Evolutionary conservation across 164 flowering plant species (phyloP), one percentile per base, ranked within the genome.

Genomic region (Buxus sempervirens): DNA sequence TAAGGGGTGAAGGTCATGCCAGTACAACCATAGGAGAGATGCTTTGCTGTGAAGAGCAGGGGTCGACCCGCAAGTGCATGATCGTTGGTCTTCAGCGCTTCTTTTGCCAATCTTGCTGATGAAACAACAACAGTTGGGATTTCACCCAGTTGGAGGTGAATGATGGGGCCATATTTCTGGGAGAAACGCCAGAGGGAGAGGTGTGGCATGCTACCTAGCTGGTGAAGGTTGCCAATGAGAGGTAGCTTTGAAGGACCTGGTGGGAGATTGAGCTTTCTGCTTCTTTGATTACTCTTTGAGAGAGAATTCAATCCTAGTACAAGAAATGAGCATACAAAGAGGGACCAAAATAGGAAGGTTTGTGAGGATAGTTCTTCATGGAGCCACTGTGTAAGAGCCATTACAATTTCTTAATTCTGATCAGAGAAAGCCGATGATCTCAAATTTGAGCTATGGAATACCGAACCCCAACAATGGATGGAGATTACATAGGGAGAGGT

Each of bases 171-270:
- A 42, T n/a, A 70, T 42, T 74, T 76, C 48, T 68, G 7, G 0
- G 88, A 62, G 6, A 84, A 63, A 48, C 26, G 10, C n/a, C 36
- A 42, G 24, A 86, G 79, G 16, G 84, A 72, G 25, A 65, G 59
- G 63, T 82, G 88, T 7, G 85, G 83, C 68, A 67, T 38, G 23
- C 18, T 64, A n/a, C 84, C 84, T 0, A 86, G 82, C 70, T 79
- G 84, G 70, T 80, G 87, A 24, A 86, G 83, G 70, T 83, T 83
- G 22, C 89, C 89, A 0, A 85, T 70, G 32, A 85, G 66, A 15
- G 88, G 88, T 32, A 84, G 71, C 65, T 67, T 83, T 41, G 83
- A 67, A 28, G 83, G 83, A 58, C 72, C 48, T 41, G 84, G 84
- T 27, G 79, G 83, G 68, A 76, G 75, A 48, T 73, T 78, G 64